Conservation (phyloP, 768 basidiomycete genomes). For the Mycena floridula region DNA sequence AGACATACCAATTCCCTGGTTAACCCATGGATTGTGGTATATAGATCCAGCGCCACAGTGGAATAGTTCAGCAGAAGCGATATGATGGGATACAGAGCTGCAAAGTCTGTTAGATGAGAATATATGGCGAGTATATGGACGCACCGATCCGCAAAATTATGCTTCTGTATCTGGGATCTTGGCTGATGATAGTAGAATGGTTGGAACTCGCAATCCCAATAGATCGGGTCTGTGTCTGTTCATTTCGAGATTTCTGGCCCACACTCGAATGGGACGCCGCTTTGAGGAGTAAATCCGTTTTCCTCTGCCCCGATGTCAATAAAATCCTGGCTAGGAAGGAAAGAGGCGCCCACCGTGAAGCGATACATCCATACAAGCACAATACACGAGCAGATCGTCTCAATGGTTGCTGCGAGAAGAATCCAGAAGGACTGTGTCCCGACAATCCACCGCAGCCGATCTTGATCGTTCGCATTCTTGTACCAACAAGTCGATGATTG, state of each 20-base stretch:
- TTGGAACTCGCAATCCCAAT: not conserved
- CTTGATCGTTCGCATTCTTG: constrained; percentile 8
- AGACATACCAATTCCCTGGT: constrained; percentile 9
- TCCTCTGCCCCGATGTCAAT: not conserved
- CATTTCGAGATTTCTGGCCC: not conserved
- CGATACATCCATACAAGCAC: constrained; percentile 14
- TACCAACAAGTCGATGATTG: constrained; percentile 17
- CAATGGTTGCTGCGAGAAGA: constrained; percentile 13
- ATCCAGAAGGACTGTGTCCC: constrained; percentile 21
- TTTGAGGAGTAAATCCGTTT: not conserved
- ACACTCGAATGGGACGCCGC: not conserved
- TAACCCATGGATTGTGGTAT: constrained; percentile 10
- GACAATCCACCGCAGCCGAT: constrained; percentile 16
- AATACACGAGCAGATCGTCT: constrained; percentile 11
- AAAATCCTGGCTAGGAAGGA: not conserved
- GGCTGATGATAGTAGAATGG: not conserved
- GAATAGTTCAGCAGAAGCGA: constrained; percentile 15
- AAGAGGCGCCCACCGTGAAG: constrained; percentile 10
- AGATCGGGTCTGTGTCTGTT: not conserved
- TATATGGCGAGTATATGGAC: not conserved
- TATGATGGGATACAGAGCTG: constrained; percentile 18
- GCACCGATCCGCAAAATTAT: constrained; percentile 12
- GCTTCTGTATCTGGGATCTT: constrained; percentile 6
- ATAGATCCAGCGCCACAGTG: constrained; percentile 15
- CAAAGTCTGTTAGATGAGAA: not conserved